phyloP scores from a whole-genome alignment of 257 asterid genomes.

The Ehretia macrophylla region DNA sequence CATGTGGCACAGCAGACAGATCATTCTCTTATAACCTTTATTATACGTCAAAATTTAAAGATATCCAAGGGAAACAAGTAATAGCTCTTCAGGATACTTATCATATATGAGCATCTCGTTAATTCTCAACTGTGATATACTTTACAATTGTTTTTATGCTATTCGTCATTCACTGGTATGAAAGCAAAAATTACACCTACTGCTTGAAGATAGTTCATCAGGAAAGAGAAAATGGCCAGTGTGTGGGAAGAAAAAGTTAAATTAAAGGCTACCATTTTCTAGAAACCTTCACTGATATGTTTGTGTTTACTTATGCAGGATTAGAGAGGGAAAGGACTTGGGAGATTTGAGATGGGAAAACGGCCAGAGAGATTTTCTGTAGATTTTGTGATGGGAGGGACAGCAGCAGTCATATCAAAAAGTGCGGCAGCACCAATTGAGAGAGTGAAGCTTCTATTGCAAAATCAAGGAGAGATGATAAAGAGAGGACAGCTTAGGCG shows the following conservation, averaged over 20 bases:
- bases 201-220: no score
- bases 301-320: constrained; percentile 26
- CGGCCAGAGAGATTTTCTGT: constrained; percentile 59
- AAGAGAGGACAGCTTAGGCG: constrained; percentile 80
- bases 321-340: constrained; percentile 32
- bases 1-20: no score
- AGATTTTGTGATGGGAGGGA: constrained; percentile 78
- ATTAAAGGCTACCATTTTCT: background rate
- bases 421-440: constrained; percentile 94
- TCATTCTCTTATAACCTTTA: no score
- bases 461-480: constrained; percentile 88
- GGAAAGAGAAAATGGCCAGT: background rate
- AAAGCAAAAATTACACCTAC: no score
- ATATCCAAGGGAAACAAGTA: no score
- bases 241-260: background rate
- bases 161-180: no score
- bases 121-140: no score
- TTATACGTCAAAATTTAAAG: no score
- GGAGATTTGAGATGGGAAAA: constrained; percentile 46
- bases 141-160: no score
- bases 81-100: no score
- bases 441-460: constrained; percentile 94
- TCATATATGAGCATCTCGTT: no score
- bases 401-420: constrained; percentile 75
- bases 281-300: background rate